phyloP scores from a whole-genome alignment of 257 asterid genomes.

The Solanum tarapatanum region DNA sequence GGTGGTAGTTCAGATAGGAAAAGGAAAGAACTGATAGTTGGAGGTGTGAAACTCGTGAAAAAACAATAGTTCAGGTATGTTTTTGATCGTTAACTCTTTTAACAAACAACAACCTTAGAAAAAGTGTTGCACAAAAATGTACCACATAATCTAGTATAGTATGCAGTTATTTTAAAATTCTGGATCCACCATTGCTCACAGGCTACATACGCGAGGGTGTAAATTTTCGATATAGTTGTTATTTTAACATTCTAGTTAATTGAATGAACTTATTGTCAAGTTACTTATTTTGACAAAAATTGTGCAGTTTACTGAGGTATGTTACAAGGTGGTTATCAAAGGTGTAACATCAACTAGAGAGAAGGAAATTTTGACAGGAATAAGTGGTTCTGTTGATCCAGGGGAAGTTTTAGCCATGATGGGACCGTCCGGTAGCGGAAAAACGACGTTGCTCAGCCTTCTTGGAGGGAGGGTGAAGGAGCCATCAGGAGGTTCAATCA shows the following conservation, averaged over 20 bases:
- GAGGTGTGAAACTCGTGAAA: neutral
- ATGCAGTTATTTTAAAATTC: neutral
- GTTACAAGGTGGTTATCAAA: conserved; percentile 69
- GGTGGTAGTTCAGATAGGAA: neutral
- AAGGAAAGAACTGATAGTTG: neutral
- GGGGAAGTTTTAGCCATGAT: conserved; percentile 91
- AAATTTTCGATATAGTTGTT: neutral
- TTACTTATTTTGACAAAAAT: neutral
- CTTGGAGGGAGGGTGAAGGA: conserved; percentile 73
- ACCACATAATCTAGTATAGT: neutral
- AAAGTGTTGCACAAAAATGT: neutral
- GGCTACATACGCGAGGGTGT: neutral
- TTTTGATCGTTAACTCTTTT: neutral
- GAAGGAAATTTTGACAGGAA: conserved; percentile 71
- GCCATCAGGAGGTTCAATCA: conserved; percentile 49
- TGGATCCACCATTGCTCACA: neutral
- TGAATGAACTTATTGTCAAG: neutral
- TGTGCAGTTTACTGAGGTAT: conserved; percentile 77
- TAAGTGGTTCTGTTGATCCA: conserved; percentile 72
- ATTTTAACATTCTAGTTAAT: neutral
- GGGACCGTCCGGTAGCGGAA: conserved; percentile 99
- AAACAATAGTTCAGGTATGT: neutral
- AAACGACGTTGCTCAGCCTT: conserved; percentile 71
- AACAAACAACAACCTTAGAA: neutral
- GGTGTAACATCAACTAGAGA: conserved; percentile 59